Evolutionary conservation across 768 basidiomycete genomes (phyloP).

Genomic region (Kwoniella dejecticola): DNA sequence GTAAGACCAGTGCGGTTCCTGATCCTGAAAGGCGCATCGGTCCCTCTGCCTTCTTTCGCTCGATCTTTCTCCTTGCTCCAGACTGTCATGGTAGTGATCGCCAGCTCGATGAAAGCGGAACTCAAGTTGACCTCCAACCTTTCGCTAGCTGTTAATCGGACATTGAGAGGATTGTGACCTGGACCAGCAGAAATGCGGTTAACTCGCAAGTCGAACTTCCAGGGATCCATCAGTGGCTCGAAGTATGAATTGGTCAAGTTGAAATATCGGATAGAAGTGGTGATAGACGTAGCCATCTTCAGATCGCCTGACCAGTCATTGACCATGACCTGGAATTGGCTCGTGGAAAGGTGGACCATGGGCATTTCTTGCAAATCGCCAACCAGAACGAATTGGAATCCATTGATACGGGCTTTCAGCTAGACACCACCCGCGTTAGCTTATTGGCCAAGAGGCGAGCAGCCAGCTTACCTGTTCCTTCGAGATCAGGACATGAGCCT

Average conservation of each 20-base stretch:
- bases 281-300: slow-evolving; percentile 77
- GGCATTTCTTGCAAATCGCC: slow-evolving; percentile 95
- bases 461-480: slow-evolving; percentile 71
- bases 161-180: slow-evolving; percentile 57
- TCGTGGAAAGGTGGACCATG: slow-evolving; percentile 82
- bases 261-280: slow-evolving; percentile 88
- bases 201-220: slow-evolving; percentile 79
- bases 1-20: slow-evolving; percentile 87
- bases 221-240: slow-evolving; percentile 97
- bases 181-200: slow-evolving; percentile 43
- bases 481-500: slow-evolving; percentile 64
- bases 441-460: not conserved
- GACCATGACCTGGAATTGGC: slow-evolving; percentile 76
- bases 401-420: slow-evolving; percentile 84
- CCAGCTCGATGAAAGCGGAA: slow-evolving; percentile 84
- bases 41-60: slow-evolving; percentile 76
- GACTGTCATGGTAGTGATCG: slow-evolving; percentile 69
- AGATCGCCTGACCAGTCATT: slow-evolving; percentile 96
- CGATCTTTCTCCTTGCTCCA: slow-evolving; percentile 74
- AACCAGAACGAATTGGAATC: slow-evolving; percentile 88
- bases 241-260: slow-evolving; percentile 96
- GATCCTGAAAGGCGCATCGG: slow-evolving; percentile 90
- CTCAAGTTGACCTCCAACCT: slow-evolving; percentile 89
- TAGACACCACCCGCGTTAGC: slow-evolving; percentile 50
- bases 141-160: slow-evolving; percentile 72